Base-by-base conservation (phyloP, 345 rosid genomes). In the Aquilaria yunnanensis region DNA sequence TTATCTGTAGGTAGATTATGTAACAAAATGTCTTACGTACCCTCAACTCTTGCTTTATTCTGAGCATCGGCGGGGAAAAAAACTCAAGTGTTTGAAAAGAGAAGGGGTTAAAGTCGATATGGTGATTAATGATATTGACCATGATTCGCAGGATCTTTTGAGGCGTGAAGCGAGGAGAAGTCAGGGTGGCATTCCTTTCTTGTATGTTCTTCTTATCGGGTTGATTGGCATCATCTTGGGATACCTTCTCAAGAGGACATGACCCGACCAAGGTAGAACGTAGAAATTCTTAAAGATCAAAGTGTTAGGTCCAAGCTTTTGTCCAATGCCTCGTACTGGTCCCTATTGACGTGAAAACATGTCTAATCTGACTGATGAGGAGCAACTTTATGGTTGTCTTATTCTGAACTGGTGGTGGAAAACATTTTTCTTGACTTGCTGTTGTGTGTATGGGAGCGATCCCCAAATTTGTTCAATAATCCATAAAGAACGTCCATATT, bases 161-260 rank as follows among this genome's bases (percentile, higher is more conserved):
- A 77, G 71, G 86, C 85, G 59, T 14, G 74, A 78, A 65, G 60
- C 78, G 58, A 79, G 64, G 69, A 76, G 57, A 77, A 72, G 75
- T 34, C 68, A 67, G 1, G 58, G 67, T 12, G 84, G 88, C 48
- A 67, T 85, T 58, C 63, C 90, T 1, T 61, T 86, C 47, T 45
- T 75, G 59, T 86, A 80, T 59, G 77, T 79, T 47, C 47, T 87
- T 76, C 73, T 93, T 14, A 70, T 93, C 30, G 98, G 86, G 65
- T 68, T 86, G 70, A 29, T 90, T 47, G 88, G 96, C 56, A 48
- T 90, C 77, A 61, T 93, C 58, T 58, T 90, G 81, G 97, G 92
- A 33, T 90, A 84, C 68, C 75, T 89, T 32, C 11, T 89, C 84
- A 87, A 83, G 83, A 79, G 76, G 60, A 65, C 84, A 61, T 89